A percentile compares a stretch with the other conserved stretches of the same genome.
phyloP scores from a whole-genome alignment of 2,329 filamentous ascomycete genomes.

The Pezicula carpinea region DNA sequence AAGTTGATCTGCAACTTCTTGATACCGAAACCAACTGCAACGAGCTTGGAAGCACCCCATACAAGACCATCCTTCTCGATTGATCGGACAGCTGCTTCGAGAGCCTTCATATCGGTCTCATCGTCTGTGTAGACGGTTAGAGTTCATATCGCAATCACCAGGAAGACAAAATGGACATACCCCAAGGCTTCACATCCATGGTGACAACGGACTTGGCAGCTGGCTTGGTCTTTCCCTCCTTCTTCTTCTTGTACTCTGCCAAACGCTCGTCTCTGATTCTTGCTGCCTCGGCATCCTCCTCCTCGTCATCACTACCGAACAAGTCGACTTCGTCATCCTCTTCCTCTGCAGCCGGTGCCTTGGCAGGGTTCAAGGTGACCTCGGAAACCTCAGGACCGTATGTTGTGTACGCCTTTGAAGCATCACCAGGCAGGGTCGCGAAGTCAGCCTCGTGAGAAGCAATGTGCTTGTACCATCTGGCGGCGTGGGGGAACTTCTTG shows the following conservation, averaged over 20 bases:
- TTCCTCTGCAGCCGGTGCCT: slow-evolving; percentile 67
- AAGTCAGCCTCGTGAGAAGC: slow-evolving; percentile 91
- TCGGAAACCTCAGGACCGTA: slow-evolving; percentile 84
- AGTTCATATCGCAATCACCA: neutral
- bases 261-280: slow-evolving; percentile 83
- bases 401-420: slow-evolving; percentile 79
- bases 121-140: slow-evolving; percentile 57
- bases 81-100: slow-evolving; percentile 74
- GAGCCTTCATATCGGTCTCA: slow-evolving; percentile 82
- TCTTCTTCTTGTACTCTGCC: slow-evolving; percentile 94
- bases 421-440: slow-evolving; percentile 82
- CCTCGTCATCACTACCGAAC: slow-evolving; percentile 90
- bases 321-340: slow-evolving; percentile 88
- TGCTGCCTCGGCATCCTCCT: slow-evolving; percentile 85
- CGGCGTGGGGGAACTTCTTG: slow-evolving; percentile 87
- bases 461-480: slow-evolving; percentile 99
- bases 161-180: slow-evolving; percentile 50
- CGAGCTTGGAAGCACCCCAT: slow-evolving; percentile 89
- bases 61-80: slow-evolving; percentile 93
- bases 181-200: slow-evolving; percentile 97
- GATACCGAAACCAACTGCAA: slow-evolving; percentile 93
- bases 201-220: slow-evolving; percentile 96
- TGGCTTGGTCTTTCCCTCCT: slow-evolving; percentile 86
- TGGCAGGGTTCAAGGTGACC: slow-evolving; percentile 78
- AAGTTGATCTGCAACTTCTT: slow-evolving; percentile 99